phyloP scores from a whole-genome alignment of 2,329 filamentous ascomycete genomes.

The Triangularia setosa region DNA sequence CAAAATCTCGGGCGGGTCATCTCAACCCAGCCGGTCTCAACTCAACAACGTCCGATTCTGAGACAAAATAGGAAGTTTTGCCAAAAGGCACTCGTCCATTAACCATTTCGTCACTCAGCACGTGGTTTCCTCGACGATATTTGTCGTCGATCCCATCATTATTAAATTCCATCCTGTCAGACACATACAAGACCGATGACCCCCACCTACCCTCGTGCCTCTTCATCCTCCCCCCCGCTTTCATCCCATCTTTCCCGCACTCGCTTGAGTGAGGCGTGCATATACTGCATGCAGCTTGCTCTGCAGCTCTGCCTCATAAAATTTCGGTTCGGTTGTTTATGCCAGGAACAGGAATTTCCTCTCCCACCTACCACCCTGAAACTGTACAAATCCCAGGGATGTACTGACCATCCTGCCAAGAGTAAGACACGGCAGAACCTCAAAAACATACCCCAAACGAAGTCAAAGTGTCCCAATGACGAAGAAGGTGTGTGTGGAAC shows the following conservation, averaged over 20 bases:
- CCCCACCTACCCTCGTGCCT: not conserved
- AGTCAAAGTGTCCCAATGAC: not conserved
- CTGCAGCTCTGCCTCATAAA: no score
- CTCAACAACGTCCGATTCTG: not conserved
- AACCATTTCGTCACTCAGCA: not conserved
- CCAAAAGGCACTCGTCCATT: not conserved
- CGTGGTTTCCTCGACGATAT: not conserved
- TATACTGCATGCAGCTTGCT: not conserved
- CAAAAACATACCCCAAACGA: not conserved
- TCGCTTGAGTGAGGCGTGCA: not conserved
- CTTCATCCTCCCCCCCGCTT: not conserved
- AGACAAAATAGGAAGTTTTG: not conserved
- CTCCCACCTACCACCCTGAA: no score
- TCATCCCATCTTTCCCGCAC: not conserved
- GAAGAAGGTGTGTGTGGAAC: not conserved
- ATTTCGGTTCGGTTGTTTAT: not conserved
- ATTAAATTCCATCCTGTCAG: not conserved
- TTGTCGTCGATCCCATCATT: not conserved
- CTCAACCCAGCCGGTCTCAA: not conserved
- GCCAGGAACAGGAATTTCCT: not conserved
- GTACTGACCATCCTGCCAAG: not conserved
- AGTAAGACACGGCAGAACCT: not conserved
- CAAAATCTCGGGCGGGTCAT: not conserved
- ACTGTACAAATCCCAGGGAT: not conserved
- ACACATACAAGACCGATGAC: not conserved